Evolutionary conservation across 768 basidiomycete genomes (phyloP), one percentile per base, ranked within the genome.

Genomic region (Leccinum ochraceum): DNA sequence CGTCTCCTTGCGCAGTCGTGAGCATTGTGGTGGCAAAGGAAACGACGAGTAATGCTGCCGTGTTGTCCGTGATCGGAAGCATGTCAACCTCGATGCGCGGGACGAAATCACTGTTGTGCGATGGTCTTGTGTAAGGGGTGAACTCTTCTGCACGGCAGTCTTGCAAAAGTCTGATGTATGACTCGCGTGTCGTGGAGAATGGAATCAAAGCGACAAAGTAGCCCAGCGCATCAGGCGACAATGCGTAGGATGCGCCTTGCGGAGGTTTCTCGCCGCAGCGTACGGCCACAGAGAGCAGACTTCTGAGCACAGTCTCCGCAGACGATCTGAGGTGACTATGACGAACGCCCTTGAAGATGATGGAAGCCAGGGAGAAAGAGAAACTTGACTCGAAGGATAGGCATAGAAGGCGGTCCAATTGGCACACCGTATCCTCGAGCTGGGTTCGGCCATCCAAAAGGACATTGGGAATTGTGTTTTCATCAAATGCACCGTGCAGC

Each of bases 331-430:
- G 80, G 3, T 80, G 78, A 2, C 85, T 80, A 65, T 88, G 86
- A 26, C 94, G 85, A 58, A 94, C 76, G 44, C 93, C 94, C 70
- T 95, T 94, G 82, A 94, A 92, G 52, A 96, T 84, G 64, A 93
- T 82, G 0, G 91, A 80, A 1, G 92, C 87, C 20, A 97, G 74
- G 13, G 90, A 87, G 74, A 95, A 92, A 7, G 91, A 90, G 75
- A 94, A 90, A 71, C 80, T 88, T 24, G 76, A 74, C 39, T 90
- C 88, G 75, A 95, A 95, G 0, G 89, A 90, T 28, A 96, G 75
- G 42, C 85, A 84, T 16, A 92, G 77, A 48, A 88, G 74, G 39
- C 84, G 81, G 64, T 95, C 94, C 32, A 96, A 77, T 68, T 92
- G 88, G 37, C 77, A 77, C 1, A 87, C 83, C 5, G 87, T 80